These are phyloP conservation scores for Zygnema cylindricum DNA, from an alignment of 139 green algal species.

Conservation along the genomic window DNA sequence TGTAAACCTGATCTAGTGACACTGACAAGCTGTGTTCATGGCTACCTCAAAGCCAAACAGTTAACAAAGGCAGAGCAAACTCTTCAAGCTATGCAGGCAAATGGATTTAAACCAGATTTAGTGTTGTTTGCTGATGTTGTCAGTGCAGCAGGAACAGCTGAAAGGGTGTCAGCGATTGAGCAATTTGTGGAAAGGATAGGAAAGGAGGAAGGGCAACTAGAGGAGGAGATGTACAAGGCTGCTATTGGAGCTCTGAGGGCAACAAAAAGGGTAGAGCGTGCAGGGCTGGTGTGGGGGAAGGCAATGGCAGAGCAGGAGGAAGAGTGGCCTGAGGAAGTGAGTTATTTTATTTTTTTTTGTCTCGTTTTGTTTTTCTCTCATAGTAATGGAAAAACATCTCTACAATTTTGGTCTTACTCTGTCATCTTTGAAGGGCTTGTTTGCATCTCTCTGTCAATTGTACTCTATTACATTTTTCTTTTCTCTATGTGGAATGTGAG, in stretches of 20 bases:
- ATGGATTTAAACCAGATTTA: neutral
- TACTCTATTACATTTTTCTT: too few relatives aligned
- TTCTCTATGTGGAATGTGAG: too few relatives aligned
- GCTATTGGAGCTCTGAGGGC: neutral
- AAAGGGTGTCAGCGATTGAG: neutral
- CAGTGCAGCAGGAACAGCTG: neutral
- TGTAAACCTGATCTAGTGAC: neutral
- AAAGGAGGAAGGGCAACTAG: neutral
- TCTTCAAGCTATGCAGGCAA: neutral
- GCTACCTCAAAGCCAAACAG: neutral
- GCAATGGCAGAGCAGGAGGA: neutral
- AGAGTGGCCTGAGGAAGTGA: neutral
- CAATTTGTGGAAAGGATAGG: neutral
- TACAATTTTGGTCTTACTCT: too few relatives aligned
- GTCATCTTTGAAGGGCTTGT: too few relatives aligned
- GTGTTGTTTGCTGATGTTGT: neutral
- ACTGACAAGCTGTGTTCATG: neutral
- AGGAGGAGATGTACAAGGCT: neutral
- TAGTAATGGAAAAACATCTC: too few relatives aligned
- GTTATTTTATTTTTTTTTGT: neutral
- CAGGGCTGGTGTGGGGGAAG: neutral
- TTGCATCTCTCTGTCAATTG: too few relatives aligned
- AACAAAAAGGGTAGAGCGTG: neutral
- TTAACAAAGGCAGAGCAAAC: neutral
- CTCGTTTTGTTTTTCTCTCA: neutral